Conservation (phyloP, 495 filamentous ascomycete species). For the Penicillium paradoxum region DNA sequence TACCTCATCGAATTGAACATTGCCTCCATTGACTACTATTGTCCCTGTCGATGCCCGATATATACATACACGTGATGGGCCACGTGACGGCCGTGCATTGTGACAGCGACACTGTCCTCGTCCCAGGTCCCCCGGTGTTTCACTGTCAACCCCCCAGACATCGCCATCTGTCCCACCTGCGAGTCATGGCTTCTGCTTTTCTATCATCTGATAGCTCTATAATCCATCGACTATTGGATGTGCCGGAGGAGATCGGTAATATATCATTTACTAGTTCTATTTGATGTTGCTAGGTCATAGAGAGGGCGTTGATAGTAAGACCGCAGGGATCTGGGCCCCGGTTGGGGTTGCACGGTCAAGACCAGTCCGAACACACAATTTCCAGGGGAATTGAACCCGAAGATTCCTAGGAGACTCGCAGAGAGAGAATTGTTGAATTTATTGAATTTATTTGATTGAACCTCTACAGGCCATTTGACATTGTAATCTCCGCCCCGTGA, state of each 20-base stretch:
- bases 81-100: constrained; percentile 4
- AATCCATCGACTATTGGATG: neutral
- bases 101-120: constrained; percentile 3
- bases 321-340: constrained; percentile 12
- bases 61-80: constrained; percentile 1
- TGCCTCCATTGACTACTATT: neutral
- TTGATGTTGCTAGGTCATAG: neutral
- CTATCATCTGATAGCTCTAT: neutral
- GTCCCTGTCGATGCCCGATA: neutral
- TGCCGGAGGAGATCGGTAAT: neutral
- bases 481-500: constrained; percentile 23
- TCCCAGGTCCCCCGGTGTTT: no score
- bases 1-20: neutral
- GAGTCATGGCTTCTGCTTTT: neutral
- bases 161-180: neutral
- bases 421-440: neutral
- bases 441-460: neutral
- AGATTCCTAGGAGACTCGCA: neutral
- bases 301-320: neutral
- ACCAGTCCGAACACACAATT: constrained; percentile 9
- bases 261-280: neutral
- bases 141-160: neutral
- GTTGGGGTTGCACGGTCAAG: constrained; percentile 22
- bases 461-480: neutral
- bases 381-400: constrained; percentile 6